Conservation (phyloP, 495 filamentous ascomycete genomes). For the Pyronema omphalodes region DNA sequence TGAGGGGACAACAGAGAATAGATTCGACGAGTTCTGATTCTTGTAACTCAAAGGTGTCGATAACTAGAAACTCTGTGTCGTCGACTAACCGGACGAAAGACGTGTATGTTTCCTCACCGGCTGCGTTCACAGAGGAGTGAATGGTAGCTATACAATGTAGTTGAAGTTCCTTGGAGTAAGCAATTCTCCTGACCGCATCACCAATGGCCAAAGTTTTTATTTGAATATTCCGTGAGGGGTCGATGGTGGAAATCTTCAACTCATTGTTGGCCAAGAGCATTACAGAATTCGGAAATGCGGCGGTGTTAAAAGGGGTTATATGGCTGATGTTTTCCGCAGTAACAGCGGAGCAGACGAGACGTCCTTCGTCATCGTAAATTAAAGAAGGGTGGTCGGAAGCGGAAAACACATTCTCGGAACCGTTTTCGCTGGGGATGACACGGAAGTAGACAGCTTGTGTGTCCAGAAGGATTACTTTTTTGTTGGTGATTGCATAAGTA, state of each 20-base stretch:
- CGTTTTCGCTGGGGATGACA: constrained; percentile 41
- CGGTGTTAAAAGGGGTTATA: constrained; percentile 63
- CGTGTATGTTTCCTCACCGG: constrained; percentile 32
- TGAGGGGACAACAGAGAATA: constrained; percentile 61
- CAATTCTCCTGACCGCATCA: constrained; percentile 71
- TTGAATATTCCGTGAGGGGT: constrained; percentile 71
- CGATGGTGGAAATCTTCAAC: constrained; percentile 64
- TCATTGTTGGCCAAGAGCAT: constrained; percentile 59
- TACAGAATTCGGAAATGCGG: constrained; percentile 63
- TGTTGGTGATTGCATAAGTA: constrained; percentile 39
- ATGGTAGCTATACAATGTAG: constrained; percentile 79
- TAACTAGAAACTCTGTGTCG: constrained; percentile 37
- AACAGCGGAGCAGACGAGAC: constrained; percentile 86
- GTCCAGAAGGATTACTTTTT: constrained; percentile 70
- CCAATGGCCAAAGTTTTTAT: constrained; percentile 58
- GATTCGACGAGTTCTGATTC: constrained; percentile 66
- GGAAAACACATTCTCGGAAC: constrained; percentile 68
- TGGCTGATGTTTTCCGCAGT: constrained; percentile 71
- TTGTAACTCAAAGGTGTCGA: constrained; percentile 36
- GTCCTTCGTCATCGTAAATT: constrained; percentile 73
- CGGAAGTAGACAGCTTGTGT: constrained; percentile 69
- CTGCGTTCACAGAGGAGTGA: constrained; percentile 35
- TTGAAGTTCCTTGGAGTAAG: constrained; percentile 62
- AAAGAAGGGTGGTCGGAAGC: constrained; percentile 85
- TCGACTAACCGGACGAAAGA: constrained; percentile 31